Evolutionary conservation across 2,329 filamentous ascomycete genomes (phyloP), one percentile per base, ranked within the genome.

Genomic region (Calonectria ilicicola): DNA sequence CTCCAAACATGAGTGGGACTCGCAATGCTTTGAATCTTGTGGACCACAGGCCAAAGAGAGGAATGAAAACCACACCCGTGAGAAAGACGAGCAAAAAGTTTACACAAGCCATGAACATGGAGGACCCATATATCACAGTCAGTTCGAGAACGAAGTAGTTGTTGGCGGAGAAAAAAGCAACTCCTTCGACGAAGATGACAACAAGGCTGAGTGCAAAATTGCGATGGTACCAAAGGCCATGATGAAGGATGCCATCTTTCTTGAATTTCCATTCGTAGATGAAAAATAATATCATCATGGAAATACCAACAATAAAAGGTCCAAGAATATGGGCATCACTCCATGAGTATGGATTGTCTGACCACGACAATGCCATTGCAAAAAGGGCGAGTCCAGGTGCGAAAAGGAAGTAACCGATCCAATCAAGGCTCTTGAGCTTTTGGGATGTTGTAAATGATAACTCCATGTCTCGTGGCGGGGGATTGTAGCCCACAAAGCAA

Each of bases 221-320:
- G 19, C 38, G 26, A 51, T 67, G 49, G 38, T 21, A 51, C 49
- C 49, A 67, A 17, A 68, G 66, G 19, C 44, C 66, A 44, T 68
- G 66, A 27, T 68, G 66, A 19, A 68, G 56, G 17, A 68, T 60
- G 15, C 66, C 66, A 21, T 63, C 66, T 29, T 51, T 60, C 51
- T 51, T 60, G 40, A 68, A 49, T 32, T 63, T 44, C 53, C 47
- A 62, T 21, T 69, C 66, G 27, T 69, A 69, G 42, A 69, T 10
- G 40, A 60, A 60, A 19, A 60, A 60, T 2, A 60, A 10, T 1
- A 6, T 14, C 53, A 60, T 60, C 53, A 60, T 60, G 2, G 21
- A 35, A 23, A 60, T 17, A 3, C 53, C 53, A 7, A 60, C 10
- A 21, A 60, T 60, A 14, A 60, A 60, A 2, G 53, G 53, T 2